phyloP scores from a whole-genome alignment of 768 basidiomycete genomes.

The Mycena amicta region DNA sequence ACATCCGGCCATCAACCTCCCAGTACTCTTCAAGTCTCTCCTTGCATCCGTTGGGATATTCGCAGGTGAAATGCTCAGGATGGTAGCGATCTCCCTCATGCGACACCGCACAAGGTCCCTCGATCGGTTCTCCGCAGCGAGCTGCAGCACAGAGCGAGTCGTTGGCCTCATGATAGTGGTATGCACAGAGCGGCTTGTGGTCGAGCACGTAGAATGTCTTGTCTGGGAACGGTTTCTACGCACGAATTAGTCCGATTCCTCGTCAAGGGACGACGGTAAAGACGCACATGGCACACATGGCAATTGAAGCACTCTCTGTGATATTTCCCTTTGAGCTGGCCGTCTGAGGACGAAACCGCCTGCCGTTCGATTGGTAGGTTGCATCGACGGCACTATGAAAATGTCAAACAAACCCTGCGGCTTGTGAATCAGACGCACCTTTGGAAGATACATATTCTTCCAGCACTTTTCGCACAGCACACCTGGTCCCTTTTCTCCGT shows the following conservation, averaged over 20 bases:
- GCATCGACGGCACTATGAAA: conserved; percentile 80
- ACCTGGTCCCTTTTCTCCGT: conserved; percentile 51
- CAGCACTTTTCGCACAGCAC: conserved; percentile 90
- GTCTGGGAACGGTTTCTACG: conserved; percentile 86
- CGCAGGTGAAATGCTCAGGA: conserved; percentile 86
- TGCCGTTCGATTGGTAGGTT: conserved; percentile 85
- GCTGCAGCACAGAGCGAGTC: conserved; percentile 82
- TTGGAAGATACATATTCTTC: conserved; percentile 96
- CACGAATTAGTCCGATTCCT: neutral
- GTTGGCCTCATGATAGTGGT: conserved; percentile 93
- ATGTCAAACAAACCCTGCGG: neutral
- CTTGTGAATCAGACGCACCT: conserved; percentile 48
- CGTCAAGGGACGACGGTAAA: conserved; percentile 6
- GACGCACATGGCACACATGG: conserved; percentile 71
- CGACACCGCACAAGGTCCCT: conserved; percentile 90
- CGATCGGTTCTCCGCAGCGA: conserved; percentile 85
- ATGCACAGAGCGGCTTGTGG: conserved; percentile 87
- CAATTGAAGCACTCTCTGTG: conserved; percentile 92
- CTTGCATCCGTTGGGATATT: conserved; percentile 57
- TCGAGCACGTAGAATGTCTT: conserved; percentile 90
- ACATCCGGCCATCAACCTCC: conserved; percentile 83
- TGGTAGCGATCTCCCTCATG: conserved; percentile 82
- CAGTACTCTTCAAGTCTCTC: conserved; percentile 80
- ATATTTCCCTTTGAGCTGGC: conserved; percentile 95
- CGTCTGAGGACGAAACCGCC: conserved; percentile 89